phyloP scores from a whole-genome alignment of 345 rosid genomes.

The Bruguiera sexangula region DNA sequence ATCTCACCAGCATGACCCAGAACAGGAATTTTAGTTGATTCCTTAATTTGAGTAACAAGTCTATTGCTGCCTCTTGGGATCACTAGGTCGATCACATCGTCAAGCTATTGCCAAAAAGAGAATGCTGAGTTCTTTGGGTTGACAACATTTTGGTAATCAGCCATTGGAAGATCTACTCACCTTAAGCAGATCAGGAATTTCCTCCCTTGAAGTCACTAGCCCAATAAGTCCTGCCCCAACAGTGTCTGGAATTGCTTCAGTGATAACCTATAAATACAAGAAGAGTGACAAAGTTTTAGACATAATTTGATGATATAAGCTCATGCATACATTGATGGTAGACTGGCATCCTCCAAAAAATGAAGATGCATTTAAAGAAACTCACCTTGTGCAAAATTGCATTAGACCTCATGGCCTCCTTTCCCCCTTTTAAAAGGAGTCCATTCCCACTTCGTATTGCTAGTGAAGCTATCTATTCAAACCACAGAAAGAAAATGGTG shows the following conservation, averaged over 20 bases:
- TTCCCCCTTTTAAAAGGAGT: slow-evolving; percentile 92
- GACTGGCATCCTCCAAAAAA: not conserved
- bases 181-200: slow-evolving; percentile 95
- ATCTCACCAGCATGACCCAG: slow-evolving; percentile 93
- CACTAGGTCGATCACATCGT: slow-evolving; percentile 97
- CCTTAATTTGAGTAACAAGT: slow-evolving; percentile 87
- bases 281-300: slow-evolving; percentile 12
- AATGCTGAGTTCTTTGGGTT: slow-evolving; percentile 18
- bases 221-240: slow-evolving; percentile 83
- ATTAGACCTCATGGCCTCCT: slow-evolving; percentile 90
- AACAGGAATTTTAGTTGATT: slow-evolving; percentile 92
- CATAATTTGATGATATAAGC: not conserved
- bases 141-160: slow-evolving; percentile 1
- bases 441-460: slow-evolving; percentile 98
- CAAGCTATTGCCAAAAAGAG: slow-evolving; percentile 58
- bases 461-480: slow-evolving; percentile 84
- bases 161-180: slow-evolving; percentile 33
- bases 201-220: slow-evolving; percentile 91
- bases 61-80: slow-evolving; percentile 98
- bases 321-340: not conserved
- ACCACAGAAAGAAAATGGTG: slow-evolving; percentile 7
- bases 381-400: slow-evolving; percentile 88
- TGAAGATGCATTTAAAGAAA: not conserved
- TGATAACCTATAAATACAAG: slow-evolving; percentile 59
- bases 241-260: slow-evolving; percentile 77